phyloP scores from a whole-genome alignment of 1,139 yeast genomes.

The Hansenula sp. region DNA sequence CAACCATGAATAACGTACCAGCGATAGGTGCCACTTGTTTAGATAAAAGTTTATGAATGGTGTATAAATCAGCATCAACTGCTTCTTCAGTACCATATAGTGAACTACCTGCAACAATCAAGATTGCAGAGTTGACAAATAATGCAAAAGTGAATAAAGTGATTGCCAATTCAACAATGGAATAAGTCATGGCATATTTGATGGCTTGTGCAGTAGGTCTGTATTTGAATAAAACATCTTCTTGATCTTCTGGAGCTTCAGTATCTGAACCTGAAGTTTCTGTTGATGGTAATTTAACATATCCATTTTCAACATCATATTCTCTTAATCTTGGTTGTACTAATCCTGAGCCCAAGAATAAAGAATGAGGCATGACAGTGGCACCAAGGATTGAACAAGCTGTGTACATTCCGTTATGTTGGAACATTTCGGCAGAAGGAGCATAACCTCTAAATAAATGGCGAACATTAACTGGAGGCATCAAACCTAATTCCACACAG shows the following conservation, averaged over 20 bases:
- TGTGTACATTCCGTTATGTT: constrained; percentile 60
- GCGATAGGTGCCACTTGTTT: constrained; percentile 62
- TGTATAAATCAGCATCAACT: constrained; percentile 66
- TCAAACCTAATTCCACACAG: constrained; percentile 57
- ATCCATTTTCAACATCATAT: constrained; percentile 46
- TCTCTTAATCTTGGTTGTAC: constrained; percentile 70
- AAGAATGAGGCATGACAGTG: constrained; percentile 79
- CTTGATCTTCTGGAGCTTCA: constrained; percentile 21
- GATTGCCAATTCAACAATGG: constrained; percentile 59
- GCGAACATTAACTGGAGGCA: constrained; percentile 42
- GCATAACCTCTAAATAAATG: constrained; percentile 64
- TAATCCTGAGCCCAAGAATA: constrained; percentile 70
- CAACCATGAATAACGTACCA: constrained; percentile 74
- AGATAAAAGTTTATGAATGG: constrained; percentile 59
- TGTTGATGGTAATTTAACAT: constrained; percentile 25
- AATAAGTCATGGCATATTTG: constrained; percentile 59
- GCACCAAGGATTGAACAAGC: constrained; percentile 81
- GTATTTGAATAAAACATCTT: constrained; percentile 30
- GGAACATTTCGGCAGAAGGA: constrained; percentile 61
- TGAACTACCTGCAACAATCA: constrained; percentile 73
- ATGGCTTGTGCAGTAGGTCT: constrained; percentile 65
- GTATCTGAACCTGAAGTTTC: constrained; percentile 2
- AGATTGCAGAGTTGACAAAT: constrained; percentile 74
- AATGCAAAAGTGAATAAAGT: constrained; percentile 71
- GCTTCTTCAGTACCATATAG: constrained; percentile 63